Percentiles rank a stretch among this genome's conserved stretches.
Evolutionary conservation across 768 basidiomycete species (phyloP).

Genomic region (Dacryopinax spathularia): DNA sequence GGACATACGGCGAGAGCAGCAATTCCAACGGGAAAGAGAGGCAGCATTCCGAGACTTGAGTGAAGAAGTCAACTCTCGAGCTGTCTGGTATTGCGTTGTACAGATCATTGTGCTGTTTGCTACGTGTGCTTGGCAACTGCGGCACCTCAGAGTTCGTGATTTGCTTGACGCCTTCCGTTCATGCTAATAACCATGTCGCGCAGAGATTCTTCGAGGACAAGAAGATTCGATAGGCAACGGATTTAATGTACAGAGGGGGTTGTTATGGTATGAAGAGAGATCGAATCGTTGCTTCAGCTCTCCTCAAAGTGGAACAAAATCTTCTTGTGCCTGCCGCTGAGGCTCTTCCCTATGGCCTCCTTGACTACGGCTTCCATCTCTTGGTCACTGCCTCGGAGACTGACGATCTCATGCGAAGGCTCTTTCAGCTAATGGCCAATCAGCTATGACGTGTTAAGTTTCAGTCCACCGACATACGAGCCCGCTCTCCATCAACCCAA

Average conservation of each 20-base stretch:
- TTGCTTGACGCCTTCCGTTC: neutral
- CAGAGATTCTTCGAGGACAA: constrained; percentile 73
- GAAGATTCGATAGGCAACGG: neutral
- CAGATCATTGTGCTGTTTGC: constrained; percentile 74
- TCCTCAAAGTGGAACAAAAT: constrained; percentile 30
- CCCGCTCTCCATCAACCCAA: constrained; percentile 38
- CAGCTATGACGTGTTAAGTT: neutral
- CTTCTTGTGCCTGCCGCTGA: constrained; percentile 34
- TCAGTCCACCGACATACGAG: constrained; percentile 34
- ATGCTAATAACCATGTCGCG: neutral
- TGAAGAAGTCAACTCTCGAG: constrained; percentile 77
- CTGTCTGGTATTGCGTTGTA: constrained; percentile 85
- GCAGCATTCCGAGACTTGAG: constrained; percentile 76
- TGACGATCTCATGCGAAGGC: constrained; percentile 55
- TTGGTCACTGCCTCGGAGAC: constrained; percentile 34
- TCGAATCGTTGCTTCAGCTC: neutral
- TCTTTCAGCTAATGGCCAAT: constrained; percentile 38
- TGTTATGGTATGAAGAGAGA: neutral
- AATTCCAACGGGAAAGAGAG: constrained; percentile 94
- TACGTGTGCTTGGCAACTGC: constrained; percentile 86
- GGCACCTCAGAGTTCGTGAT: constrained; percentile 66
- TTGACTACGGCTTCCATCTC: constrained; percentile 25
- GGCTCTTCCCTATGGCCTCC: constrained; percentile 24
- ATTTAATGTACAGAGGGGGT: neutral
- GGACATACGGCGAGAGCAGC: constrained; percentile 87